phyloP scores from a whole-genome alignment of 2,329 filamentous ascomycete genomes.

The Aspergillus melleus region DNA sequence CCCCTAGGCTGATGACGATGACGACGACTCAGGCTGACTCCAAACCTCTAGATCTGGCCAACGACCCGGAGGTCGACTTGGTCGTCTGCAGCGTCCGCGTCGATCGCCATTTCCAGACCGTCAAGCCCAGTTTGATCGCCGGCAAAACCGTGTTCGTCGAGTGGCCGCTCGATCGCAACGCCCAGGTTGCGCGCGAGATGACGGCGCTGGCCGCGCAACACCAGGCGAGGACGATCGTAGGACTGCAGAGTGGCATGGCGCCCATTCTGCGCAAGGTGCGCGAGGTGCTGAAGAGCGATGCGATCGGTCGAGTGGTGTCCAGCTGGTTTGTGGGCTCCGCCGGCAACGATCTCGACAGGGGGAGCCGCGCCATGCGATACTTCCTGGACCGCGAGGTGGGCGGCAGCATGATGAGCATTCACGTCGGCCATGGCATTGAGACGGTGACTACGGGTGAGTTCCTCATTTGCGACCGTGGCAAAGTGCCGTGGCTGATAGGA shows the following conservation, averaged over 20 bases:
- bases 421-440: conserved; percentile 10
- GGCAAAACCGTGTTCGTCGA: conserved; percentile 59
- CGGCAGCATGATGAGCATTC: conserved; percentile 11
- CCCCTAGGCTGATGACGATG: too few relatives aligned
- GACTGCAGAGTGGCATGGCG: conserved; percentile 52
- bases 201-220: conserved; percentile 33
- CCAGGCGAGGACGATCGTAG: conserved; percentile 47
- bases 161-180: conserved; percentile 57
- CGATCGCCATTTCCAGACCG: conserved; percentile 52
- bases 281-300: conserved; percentile 46
- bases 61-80: conserved; percentile 54
- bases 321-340: conserved; percentile 45
- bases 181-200: conserved; percentile 45
- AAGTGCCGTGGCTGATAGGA: not conserved
- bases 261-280: conserved; percentile 49
- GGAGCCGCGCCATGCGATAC: conserved; percentile 11
- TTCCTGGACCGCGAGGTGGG: conserved; percentile 14
- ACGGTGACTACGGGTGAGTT: conserved; percentile 2
- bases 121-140: conserved; percentile 50
- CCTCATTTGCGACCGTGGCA: not conserved
- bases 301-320: conserved; percentile 56
- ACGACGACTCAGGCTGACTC: not conserved
- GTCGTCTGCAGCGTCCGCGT: conserved; percentile 55
- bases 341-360: conserved; percentile 14
- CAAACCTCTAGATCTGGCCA: conserved; percentile 40